Evolutionary conservation across 148 eudicot genomes (phyloP).

Genomic region (Rhododendron griersonianum): DNA sequence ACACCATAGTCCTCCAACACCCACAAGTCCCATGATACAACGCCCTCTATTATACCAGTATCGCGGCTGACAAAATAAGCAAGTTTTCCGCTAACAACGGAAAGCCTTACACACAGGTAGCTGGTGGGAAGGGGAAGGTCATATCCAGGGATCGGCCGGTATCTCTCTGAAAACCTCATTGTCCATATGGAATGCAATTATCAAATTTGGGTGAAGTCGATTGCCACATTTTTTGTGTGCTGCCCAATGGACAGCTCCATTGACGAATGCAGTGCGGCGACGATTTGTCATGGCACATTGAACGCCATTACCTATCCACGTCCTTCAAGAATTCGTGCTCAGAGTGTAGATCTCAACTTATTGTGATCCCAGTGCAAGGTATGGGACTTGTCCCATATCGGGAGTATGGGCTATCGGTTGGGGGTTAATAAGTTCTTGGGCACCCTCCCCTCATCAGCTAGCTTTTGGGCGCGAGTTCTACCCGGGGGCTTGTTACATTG

Average conservation of each 20-base stretch:
- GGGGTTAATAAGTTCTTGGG: too few relatives aligned
- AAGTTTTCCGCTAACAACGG: background rate
- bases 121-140: accelerated
- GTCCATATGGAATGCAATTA: too few relatives aligned
- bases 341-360: background rate
- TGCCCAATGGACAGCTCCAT: background rate
- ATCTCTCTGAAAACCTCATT: background rate
- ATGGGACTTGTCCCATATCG: too few relatives aligned
- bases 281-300: background rate
- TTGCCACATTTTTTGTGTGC: too few relatives aligned
- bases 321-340: background rate
- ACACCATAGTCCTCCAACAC: too few relatives aligned
- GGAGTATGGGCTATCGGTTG: too few relatives aligned
- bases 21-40: background rate
- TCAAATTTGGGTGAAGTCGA: too few relatives aligned
- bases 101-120: background rate
- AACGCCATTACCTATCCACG: background rate
- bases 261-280: background rate
- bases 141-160: background rate
- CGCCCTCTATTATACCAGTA: background rate
- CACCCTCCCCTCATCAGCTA: too few relatives aligned
- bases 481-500: too few relatives aligned
- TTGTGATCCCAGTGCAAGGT: too few relatives aligned
- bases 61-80: background rate
- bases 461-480: too few relatives aligned